Evolutionary conservation across 148 eudicot genomes (phyloP).

Genomic region (Linanthus parryae): DNA sequence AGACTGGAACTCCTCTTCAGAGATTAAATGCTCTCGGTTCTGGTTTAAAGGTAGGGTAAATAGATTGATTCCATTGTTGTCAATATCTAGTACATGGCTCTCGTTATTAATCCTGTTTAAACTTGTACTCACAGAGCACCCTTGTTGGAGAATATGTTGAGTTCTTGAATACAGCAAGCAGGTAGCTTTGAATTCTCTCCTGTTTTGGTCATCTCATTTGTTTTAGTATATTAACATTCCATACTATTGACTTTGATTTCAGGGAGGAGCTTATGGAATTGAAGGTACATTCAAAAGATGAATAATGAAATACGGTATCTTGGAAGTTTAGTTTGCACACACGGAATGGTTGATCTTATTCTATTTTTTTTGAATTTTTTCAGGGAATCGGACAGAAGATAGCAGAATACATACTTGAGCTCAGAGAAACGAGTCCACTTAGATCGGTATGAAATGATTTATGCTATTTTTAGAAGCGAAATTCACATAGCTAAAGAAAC

Average conservation of each 20-base stretch:
- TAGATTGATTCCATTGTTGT: too few relatives aligned
- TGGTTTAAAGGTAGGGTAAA: constrained; percentile 76
- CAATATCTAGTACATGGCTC: too few relatives aligned
- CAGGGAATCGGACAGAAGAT: constrained; percentile 88
- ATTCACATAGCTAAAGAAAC: neutral
- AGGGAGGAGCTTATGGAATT: constrained; percentile 82
- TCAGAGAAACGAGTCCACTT: constrained; percentile 67
- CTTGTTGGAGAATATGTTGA: constrained; percentile 73
- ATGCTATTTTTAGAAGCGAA: neutral
- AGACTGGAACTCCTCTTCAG: constrained; percentile 55
- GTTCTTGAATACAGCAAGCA: constrained; percentile 71
- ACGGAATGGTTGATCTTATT: neutral
- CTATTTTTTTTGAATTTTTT: constrained; percentile 2
- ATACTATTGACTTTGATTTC: constrained; percentile 1
- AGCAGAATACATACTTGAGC: constrained; percentile 74
- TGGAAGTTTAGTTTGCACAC: neutral
- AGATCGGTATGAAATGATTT: constrained; percentile 48
- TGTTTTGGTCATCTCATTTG: neutral
- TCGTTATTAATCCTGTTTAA: constrained; percentile 2
- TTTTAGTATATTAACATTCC: neutral
- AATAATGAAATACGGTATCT: neutral
- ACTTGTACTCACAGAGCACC: constrained; percentile 37
- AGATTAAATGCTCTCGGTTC: constrained; percentile 58
- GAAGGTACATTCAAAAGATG: constrained; percentile 37
- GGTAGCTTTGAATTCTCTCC: constrained; percentile 25